Percentiles rank a stretch among this genome's conserved stretches.
These are phyloP conservation scores for Acanthamoeba healyi DNA, from an alignment of 208 protist genomes.

Conservation along the genomic window DNA sequence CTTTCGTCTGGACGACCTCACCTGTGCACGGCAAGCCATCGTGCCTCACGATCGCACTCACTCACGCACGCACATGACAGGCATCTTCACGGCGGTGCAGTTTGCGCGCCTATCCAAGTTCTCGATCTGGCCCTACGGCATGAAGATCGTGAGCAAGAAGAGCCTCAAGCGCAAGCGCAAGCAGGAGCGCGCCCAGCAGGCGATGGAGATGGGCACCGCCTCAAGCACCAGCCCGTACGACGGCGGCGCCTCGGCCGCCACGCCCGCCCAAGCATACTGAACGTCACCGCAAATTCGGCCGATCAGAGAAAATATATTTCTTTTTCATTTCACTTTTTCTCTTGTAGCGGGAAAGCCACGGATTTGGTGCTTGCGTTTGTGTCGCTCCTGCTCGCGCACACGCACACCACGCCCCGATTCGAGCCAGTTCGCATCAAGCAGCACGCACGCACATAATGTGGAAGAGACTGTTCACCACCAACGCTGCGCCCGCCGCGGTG, in stretches of 20 bases:
- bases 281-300: no score
- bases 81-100: conserved; percentile 24
- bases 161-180: conserved; percentile 17
- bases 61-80: neutral
- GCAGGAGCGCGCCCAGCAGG: neutral
- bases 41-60: neutral
- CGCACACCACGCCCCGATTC: neutral
- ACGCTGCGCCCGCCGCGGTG: neutral
- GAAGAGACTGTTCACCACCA: conserved; percentile 55
- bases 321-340: neutral
- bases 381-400: neutral
- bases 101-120: conserved; percentile 34
- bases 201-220: neutral
- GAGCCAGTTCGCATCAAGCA: no score
- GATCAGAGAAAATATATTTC: neutral
- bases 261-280: neutral
- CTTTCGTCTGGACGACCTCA: no score
- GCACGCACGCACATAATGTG: conserved; percentile 44
- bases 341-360: no score
- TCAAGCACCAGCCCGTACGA: no score
- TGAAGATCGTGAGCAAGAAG: conserved; percentile 69
- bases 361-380: neutral
- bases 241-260: neutral
- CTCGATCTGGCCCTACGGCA: conserved; percentile 47
- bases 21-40: no score